Evolutionary conservation across 1,284 basidiomycete species (phyloP), one percentile per base, ranked within the genome.

Genomic region (Cryptococcus sp.): DNA sequence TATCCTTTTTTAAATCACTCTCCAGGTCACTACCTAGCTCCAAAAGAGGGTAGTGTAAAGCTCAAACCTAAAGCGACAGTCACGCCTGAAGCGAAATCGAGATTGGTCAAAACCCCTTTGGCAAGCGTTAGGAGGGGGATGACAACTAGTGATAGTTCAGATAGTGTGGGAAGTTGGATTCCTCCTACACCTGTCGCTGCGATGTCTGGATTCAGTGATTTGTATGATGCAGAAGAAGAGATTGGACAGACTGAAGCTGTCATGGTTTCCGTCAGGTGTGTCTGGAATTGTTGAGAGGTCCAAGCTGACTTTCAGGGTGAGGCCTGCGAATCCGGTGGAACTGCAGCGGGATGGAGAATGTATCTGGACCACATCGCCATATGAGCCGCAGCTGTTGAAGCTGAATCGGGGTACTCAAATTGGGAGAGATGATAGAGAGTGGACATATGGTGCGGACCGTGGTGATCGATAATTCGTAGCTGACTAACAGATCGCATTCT

Each of bases 191-290:
- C 28, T 28, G 28, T 28, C 5, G 11, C 4, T 28, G 41, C 11
- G 21, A 43, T 48, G 19, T 46, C n/a, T n/a, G 31, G 40, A 24
- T 45, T 52, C 19, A 48, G 41, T 18, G 60, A 53, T 28, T 28
- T 28, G 28, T 28, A 28, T n/a, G 58, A 56, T 13, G 58, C 52
- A 46, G 57, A 57, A 32, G 54, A 53, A 43, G 60, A 59, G 19
- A 40, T 62, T 32, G 67, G 56, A 2, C 60, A 61, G 46, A 63
- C 61, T 16, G 89, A 92, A 69, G 90, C 91, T 62, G 90, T 92
- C 23, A 82, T 91, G 66, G 90, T 93, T 13, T 90, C 89, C 22
- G 81, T 93, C 57, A 79, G 89, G 88, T 90, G 57, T 52, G 79
- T 62, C 10, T 31, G n/a, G 18, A 34, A 34, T 37, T 7, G 28